Conservation (phyloP, 345 rosid genomes). For the Adansonia digitata region DNA sequence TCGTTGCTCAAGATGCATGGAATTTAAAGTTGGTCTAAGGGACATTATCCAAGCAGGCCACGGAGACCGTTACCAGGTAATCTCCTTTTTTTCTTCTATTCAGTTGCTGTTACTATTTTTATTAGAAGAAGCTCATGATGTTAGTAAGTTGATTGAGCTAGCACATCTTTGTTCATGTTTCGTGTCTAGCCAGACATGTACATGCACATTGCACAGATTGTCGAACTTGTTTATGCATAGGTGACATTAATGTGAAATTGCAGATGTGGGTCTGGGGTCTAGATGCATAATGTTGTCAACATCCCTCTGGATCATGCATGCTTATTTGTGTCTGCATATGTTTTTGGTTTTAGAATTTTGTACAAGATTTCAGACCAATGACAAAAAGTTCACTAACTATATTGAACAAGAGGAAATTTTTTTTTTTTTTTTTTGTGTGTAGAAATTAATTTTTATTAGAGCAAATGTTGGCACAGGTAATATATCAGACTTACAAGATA, state of each 20-base stretch:
- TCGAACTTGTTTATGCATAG: not conserved
- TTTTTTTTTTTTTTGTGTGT: no score
- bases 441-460: not conserved
- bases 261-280: not conserved
- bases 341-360: not conserved
- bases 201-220: not conserved
- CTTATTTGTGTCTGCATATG: not conserved
- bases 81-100: constrained; percentile 5
- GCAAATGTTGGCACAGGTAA: not conserved
- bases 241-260: not conserved
- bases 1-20: constrained; percentile 73
- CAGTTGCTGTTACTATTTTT: not conserved
- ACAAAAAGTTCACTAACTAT: not conserved
- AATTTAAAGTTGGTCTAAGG: constrained; percentile 64
- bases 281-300: not conserved
- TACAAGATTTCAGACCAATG: not conserved
- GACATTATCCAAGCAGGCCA: constrained; percentile 98
- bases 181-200: not conserved
- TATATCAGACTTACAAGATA: not conserved
- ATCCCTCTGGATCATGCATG: not conserved
- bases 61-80: constrained; percentile 93
- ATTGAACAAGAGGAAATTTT: not conserved
- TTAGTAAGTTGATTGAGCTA: not conserved
- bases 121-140: not conserved
- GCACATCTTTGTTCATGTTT: not conserved